Base-by-base conservation (phyloP, 1,284 basidiomycete species). In the Puccinia coronata region DNA sequence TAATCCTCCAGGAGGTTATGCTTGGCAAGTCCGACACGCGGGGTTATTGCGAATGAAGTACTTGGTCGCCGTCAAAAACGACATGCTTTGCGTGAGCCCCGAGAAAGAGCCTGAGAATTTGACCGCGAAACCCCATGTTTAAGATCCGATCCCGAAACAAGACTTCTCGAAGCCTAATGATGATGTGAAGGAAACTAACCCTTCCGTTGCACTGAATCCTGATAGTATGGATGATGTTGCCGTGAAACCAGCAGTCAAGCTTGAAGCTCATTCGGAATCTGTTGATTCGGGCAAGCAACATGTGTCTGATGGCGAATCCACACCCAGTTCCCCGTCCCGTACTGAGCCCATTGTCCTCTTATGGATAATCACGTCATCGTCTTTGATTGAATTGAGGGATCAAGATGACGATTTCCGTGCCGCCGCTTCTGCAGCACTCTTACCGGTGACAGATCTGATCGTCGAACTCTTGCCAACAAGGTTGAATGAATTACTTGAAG, bases 11-110 rank as follows among this genome's bases (percentile, higher is more conserved):
- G 85, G 86, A 73, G 87, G 86, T 61, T 95, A 97, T 86, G 91
- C 96, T 5, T 99, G 97, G 97, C 95, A 99, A 87, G 93, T 99
- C 72, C 90, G 97, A 71, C 97, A 99, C 87, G 96, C 97, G 2
- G 97, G 97, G 43, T 87, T 99, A 77, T 89, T 99, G 2, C 97
- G 97, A 0, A 91, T 99, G 86, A 98, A 97, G 87, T 99, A 99
- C 86, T 94, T 98, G 86, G 95, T 99, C 41, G 95, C 96, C 16
- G 95, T 98, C 34, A 89, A 95, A 83, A 90, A 89, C 76, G 95
- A 97, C 85, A 87, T 97, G 43, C 91, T 98, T 82, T 90, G 91
- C 74, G 83, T 84, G 12, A 83, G 28, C 9, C 49, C 47, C 12
- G 36, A 34, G 9, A 20, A 25, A 49, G 77, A 71, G 41, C 31